A percentile compares a stretch with the other conserved stretches of the same genome.
These are phyloP conservation scores for Aureobasidium sp. DNA, from an alignment of 2,329 filamentous ascomycete species.

Conservation along the genomic window DNA sequence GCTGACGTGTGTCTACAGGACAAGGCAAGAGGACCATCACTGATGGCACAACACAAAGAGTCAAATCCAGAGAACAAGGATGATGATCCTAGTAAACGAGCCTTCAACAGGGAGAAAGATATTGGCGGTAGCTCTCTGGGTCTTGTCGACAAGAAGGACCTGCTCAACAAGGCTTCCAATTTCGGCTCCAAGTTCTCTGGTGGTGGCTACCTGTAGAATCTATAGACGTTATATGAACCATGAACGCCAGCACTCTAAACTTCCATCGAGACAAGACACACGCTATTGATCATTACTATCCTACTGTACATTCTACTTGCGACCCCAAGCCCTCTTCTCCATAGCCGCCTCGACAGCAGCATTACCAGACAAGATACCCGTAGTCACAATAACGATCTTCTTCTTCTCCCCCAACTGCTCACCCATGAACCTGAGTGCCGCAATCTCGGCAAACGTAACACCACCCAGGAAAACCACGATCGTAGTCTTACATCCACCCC, in stretches of 20 bases:
- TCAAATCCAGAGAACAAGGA: constrained; percentile 55
- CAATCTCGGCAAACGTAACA: constrained; percentile 92
- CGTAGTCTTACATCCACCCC: constrained; percentile 63
- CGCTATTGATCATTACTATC: neutral
- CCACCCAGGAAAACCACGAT: constrained; percentile 98
- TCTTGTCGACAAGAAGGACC: constrained; percentile 56
- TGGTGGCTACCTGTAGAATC: constrained; percentile 50
- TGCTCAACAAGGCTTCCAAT: constrained; percentile 70
- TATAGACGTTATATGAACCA: neutral
- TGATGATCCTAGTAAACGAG: constrained; percentile 83
- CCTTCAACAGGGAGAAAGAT: constrained; percentile 89
- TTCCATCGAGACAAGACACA: neutral
- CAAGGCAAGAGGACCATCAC: constrained; percentile 22
- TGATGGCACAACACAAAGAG: constrained; percentile 40
- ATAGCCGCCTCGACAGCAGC: constrained; percentile 51
- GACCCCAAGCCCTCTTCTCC: constrained; percentile 48
- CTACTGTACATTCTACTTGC: neutral
- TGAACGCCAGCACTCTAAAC: neutral
- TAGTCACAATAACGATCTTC: constrained; percentile 87
- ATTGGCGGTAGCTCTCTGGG: constrained; percentile 72
- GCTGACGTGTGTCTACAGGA: constrained; percentile 27
- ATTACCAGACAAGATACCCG: constrained; percentile 82
- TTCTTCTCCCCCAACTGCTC: constrained; percentile 31
- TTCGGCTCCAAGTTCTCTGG: constrained; percentile 77
- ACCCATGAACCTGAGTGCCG: constrained; percentile 86